Base-by-base conservation (phyloP, 176 grass and related monocot species). In the Tuctoria greenei region DNA sequence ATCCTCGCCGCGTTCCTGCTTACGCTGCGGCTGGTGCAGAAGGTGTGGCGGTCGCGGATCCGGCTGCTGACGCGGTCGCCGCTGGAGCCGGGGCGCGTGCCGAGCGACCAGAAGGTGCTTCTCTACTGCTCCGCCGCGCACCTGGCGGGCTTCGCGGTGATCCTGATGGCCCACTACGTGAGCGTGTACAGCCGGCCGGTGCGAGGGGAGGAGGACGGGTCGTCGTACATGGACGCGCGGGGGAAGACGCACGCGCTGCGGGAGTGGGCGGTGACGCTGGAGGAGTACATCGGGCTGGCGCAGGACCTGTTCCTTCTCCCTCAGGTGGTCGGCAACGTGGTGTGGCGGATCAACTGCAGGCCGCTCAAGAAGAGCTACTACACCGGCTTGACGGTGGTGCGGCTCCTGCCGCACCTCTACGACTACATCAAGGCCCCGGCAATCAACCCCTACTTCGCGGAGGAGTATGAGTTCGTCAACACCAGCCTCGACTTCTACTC, bases 381-480 rank as follows among this genome's bases (percentile, higher is more conserved):
- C 80, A 76, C 58, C 21, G 90, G 90, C 59, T 59, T 93, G 73
- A 97, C 93, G 35, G 85, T 73, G 57, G 90, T 97, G 79, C 40
- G 93, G 27, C 75, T 93, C 75, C 86, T 97, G 67, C 93, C 90
- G 42, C 93, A 97, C 81, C 46, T 92, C 26, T 97, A 97, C 76
- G 90, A 97, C 89, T 97, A 85, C 81, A 3, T 93, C 42, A 79
- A 81, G 79, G 79, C 90, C 54, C 93, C 93, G 17, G 85, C 84
- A 7, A 92, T 97, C 78, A 97, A 93, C 73, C 93, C 93, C 4
- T 93, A 97, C 78, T 93, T 97, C 75, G 79, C 85, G 0, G 93
- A 93, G 81, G 86, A 97, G 79, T 97, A 93, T 34, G 90, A 93
- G 88, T 88, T 97, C 84, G 90, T 93, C 17, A 93, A 93, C 85